Percentiles rank a stretch among this genome's conserved stretches.
phyloP scores from a whole-genome alignment of 768 basidiomycete species.

The Kwoniella dendrophila region DNA sequence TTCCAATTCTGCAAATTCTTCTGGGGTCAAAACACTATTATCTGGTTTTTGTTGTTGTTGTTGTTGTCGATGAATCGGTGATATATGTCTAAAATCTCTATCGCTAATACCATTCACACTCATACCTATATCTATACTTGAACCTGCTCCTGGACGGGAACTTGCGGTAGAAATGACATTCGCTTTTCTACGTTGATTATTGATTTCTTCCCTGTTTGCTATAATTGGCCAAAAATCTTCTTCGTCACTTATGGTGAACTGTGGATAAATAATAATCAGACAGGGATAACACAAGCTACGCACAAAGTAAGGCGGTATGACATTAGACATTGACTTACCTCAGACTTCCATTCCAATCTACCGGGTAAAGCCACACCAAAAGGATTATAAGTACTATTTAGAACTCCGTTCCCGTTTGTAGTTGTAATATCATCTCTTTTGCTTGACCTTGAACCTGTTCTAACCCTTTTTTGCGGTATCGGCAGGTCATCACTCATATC shows the following conservation, averaged over 20 bases:
- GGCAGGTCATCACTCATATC: too few species aligned
- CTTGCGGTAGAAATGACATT: background rate
- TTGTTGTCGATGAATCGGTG: background rate
- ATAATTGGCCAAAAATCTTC: conserved; percentile 36
- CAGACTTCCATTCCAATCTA: conserved; percentile 27
- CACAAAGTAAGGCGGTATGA: background rate
- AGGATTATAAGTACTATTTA: too few species aligned
- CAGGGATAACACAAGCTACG: background rate
- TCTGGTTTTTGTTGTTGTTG: background rate
- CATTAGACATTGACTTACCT: conserved; percentile 24
- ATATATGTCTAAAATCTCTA: too few species aligned
- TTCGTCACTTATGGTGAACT: conserved; percentile 31
- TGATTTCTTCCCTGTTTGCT: conserved; percentile 22
- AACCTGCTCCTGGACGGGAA: too few species aligned
- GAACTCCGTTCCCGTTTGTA: background rate
- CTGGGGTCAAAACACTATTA: conserved; percentile 12
- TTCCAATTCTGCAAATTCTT: conserved; percentile 38
- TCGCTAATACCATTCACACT: background rate
- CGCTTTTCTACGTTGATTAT: background rate
- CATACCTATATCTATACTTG: too few species aligned
- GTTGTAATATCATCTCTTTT: background rate
- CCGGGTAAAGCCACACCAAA: conserved; percentile 33
- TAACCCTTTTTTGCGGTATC: too few species aligned
- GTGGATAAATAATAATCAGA: background rate
- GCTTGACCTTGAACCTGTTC: conserved; percentile 19